Conservation (phyloP, 768 basidiomycete species). For the Lenzites betulinus region DNA sequence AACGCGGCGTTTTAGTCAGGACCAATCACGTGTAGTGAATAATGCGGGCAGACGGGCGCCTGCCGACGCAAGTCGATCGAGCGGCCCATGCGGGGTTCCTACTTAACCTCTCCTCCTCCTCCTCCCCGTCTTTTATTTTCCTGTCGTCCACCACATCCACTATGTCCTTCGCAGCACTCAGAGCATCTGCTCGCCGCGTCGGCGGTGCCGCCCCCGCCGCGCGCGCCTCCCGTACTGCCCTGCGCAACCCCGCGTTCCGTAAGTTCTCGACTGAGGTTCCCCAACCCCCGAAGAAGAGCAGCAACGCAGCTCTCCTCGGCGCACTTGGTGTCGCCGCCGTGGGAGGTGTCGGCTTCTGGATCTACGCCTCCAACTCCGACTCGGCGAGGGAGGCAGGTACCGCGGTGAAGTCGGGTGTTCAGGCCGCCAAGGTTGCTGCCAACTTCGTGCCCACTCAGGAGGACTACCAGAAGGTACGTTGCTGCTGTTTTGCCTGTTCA, state of each 20-base stretch:
- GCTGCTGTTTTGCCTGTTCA: not conserved
- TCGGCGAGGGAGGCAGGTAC: conserved; percentile 53
- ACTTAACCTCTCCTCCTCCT: conserved; percentile 1
- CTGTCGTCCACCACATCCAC: conserved; percentile 1
- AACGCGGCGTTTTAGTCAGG: conserved; percentile 14
- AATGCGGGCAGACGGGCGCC: conserved; percentile 5
- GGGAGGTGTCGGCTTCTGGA: conserved; percentile 67
- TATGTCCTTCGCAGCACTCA: conserved; percentile 62
- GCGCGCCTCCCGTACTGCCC: conserved; percentile 19
- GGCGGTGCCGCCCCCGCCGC: conserved; percentile 34
- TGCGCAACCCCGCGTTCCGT: conserved; percentile 52
- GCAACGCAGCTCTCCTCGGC: conserved; percentile 57
- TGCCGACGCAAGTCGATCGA: conserved; percentile 1
- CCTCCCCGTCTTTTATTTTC: not conserved
- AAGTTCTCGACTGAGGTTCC: conserved; percentile 52
- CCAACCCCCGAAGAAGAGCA: conserved; percentile 44
- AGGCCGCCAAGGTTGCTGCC: conserved; percentile 61
- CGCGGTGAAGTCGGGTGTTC: conserved; percentile 60
- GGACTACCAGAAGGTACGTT: conserved; percentile 84
- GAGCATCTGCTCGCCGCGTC: conserved; percentile 51
- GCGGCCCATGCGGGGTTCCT: not conserved
- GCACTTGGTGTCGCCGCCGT: conserved; percentile 60
- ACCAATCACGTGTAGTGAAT: conserved; percentile 18
- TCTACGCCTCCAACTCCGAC: conserved; percentile 49
- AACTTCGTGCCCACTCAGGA: conserved; percentile 77